Percentiles rank a stretch among this genome's conserved stretches.
These are phyloP conservation scores for Apophysomyces trapeziformis DNA, from an alignment of 371 early-diverging fungal species.

Conservation along the genomic window DNA sequence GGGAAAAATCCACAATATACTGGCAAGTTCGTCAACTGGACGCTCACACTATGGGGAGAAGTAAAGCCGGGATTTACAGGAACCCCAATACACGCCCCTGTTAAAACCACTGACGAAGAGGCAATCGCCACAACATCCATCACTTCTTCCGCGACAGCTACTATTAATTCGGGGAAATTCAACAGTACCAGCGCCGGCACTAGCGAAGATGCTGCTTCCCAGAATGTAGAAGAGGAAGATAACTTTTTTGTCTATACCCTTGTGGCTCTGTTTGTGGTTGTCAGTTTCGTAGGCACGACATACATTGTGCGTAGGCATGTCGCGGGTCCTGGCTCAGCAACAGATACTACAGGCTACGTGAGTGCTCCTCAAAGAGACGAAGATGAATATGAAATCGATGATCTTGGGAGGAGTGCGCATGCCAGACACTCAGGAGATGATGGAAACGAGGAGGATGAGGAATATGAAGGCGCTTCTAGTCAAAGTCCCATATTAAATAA, in stretches of 20 bases:
- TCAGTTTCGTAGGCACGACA: constrained; percentile 16
- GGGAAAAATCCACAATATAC: constrained; percentile 42
- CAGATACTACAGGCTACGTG: constrained; percentile 17
- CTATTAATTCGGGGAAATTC: background rate
- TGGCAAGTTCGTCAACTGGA: constrained; percentile 66
- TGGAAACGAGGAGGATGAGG: background rate
- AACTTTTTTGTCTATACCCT: constrained; percentile 26
- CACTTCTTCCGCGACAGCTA: background rate
- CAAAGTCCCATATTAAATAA: background rate
- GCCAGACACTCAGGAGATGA: background rate
- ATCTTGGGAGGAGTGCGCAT: constrained; percentile 3
- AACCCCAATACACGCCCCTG: background rate
- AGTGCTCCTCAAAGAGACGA: constrained; percentile 15
- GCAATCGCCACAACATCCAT: background rate
- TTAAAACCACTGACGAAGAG: background rate
- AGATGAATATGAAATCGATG: constrained; percentile 27
- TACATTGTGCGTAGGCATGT: constrained; percentile 16
- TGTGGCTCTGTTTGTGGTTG: constrained; percentile 14
- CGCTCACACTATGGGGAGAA: constrained; percentile 76
- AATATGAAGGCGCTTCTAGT: background rate
- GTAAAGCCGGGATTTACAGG: constrained; percentile 15
- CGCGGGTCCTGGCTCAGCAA: background rate
- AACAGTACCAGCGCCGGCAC: constrained; percentile 11
- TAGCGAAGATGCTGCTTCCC: background rate
- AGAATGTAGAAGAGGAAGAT: background rate